These are phyloP conservation scores for Leucosporidium yakuticum DNA, from an alignment of 768 basidiomycete species.

Conservation along the genomic window DNA sequence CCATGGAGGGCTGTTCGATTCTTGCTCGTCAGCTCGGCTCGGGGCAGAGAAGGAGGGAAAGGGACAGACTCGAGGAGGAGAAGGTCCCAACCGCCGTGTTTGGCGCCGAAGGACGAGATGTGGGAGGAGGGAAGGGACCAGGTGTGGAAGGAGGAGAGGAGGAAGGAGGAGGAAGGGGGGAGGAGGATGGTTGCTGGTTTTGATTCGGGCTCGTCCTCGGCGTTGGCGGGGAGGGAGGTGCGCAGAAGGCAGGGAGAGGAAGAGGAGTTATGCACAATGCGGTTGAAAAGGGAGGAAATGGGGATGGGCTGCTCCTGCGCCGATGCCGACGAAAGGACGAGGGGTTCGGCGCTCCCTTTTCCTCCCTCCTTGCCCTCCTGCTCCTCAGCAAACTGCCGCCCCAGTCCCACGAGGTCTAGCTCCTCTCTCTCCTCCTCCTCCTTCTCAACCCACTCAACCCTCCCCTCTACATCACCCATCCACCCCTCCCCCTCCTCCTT, in stretches of 20 bases:
- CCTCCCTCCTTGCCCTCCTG: not conserved
- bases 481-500: not conserved
- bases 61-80: slow-evolving; percentile 24
- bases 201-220: too few species aligned
- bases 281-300: not conserved
- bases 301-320: not conserved
- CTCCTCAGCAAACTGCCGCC: not conserved
- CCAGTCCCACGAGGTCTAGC: not conserved
- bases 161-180: not conserved
- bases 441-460: not conserved
- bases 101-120: not conserved
- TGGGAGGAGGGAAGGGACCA: not conserved
- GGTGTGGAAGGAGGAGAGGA: not conserved
- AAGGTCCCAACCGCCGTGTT: not conserved
- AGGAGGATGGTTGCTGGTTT: not conserved
- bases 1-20: slow-evolving; percentile 22
- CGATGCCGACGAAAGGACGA: not conserved
- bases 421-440: not conserved
- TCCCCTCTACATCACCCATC: not conserved
- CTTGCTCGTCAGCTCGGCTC: not conserved
- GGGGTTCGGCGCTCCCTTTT: not conserved
- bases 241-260: not conserved
- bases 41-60: not conserved
- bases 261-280: not conserved
- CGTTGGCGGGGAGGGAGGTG: not conserved